Conservation (phyloP, 2,329 filamentous ascomycete species). For the Aureobasidium sp. region DNA sequence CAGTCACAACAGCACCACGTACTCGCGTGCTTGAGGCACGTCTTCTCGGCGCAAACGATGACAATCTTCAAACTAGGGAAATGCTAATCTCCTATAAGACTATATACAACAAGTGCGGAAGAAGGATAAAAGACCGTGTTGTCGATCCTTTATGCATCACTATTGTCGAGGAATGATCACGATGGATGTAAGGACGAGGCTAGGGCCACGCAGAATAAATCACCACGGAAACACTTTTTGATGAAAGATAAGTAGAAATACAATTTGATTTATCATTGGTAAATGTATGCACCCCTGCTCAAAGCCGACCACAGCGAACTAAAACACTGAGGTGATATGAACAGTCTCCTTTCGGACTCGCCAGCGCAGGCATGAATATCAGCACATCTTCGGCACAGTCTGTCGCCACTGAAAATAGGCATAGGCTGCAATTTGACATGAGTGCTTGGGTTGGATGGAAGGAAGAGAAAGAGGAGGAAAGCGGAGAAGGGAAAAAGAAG, state of each 20-base stretch:
- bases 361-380: constrained; percentile 44
- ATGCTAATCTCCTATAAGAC: no score
- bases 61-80: no score
- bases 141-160: no score
- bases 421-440: constrained; percentile 99
- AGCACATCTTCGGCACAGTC: constrained; percentile 98
- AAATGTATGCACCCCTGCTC: constrained; percentile 19
- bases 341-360: constrained; percentile 19
- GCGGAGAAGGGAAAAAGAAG: neutral
- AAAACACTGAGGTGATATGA: constrained; percentile 4
- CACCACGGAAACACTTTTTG: no score
- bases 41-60: no score
- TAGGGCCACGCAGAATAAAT: no score
- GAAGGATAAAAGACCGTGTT: no score
- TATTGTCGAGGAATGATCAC: no score
- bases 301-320: constrained; percentile 8
- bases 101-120: no score
- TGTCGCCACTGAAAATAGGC: constrained; percentile 62
- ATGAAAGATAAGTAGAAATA: neutral
- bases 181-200: no score
- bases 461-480: neutral
- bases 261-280: neutral
- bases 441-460: constrained; percentile 55
- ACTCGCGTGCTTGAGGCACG: no score
- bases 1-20: no score